phyloP scores from a whole-genome alignment of 2,329 filamentous ascomycete genomes.

The Cladosporium sp. region DNA sequence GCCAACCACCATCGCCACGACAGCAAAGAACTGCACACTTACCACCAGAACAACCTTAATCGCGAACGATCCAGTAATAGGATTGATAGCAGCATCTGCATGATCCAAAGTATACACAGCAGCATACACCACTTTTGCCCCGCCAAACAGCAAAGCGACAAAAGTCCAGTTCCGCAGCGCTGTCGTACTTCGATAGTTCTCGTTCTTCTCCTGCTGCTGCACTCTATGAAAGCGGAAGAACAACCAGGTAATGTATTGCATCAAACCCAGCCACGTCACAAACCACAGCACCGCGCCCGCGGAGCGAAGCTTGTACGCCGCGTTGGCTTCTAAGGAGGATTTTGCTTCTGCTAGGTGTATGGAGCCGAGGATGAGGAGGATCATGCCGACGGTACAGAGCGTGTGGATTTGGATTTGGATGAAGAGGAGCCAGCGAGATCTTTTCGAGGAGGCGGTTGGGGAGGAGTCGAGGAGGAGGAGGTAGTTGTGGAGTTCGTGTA shows the following conservation, averaged over 20 bases:
- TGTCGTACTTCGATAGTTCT: neutral
- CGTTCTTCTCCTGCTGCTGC: neutral
- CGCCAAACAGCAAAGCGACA: neutral
- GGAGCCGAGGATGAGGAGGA: neutral
- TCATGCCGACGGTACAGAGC: neutral
- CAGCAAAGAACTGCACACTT: neutral
- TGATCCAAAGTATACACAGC: neutral
- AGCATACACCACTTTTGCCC: neutral
- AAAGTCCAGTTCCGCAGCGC: neutral
- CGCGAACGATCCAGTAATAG: neutral
- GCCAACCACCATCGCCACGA: neutral
- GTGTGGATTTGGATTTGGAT: neutral
- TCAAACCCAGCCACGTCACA: neutral
- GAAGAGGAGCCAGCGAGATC: neutral
- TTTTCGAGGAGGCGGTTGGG: neutral
- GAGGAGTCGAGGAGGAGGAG: neutral
- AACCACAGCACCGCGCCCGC: neutral
- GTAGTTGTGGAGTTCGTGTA: constrained; percentile 1
- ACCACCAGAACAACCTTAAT: neutral
- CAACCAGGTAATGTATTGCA: neutral
- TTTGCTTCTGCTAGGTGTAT: neutral
- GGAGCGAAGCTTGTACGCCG: neutral
- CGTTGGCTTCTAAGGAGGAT: neutral
- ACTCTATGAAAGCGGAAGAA: neutral
- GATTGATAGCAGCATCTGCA: neutral